These are phyloP conservation scores for Solanum lignicaule DNA, from an alignment of 257 asterid species.

Conservation along the genomic window DNA sequence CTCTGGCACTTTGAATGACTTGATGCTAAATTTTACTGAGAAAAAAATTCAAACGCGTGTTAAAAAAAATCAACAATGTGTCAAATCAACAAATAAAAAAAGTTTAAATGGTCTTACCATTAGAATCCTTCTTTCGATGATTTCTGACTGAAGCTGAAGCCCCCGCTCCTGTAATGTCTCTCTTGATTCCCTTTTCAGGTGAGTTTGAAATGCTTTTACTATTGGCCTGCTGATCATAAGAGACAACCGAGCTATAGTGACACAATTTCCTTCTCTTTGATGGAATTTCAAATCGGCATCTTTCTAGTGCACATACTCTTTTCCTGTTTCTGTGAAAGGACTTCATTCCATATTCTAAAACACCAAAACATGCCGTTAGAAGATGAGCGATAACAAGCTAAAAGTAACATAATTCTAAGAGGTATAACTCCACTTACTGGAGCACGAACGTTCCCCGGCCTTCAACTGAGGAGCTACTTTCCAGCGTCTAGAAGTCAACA, in stretches of 20 bases:
- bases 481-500: constrained; percentile 65
- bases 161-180: constrained; percentile 40
- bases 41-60: neutral
- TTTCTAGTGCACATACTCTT: constrained; percentile 37
- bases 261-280: constrained; percentile 64
- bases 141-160: constrained; percentile 24
- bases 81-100: neutral
- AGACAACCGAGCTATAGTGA: constrained; percentile 29
- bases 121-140: constrained; percentile 38
- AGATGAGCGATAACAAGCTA: neutral
- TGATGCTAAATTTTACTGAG: constrained; percentile 81
- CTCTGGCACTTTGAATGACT: constrained; percentile 94
- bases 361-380: neutral
- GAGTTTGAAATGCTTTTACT: constrained; percentile 51
- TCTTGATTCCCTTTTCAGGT: constrained; percentile 39
- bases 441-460: constrained; percentile 40
- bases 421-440: constrained; percentile 38
- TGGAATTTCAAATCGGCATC: constrained; percentile 37
- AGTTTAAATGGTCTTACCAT: constrained; percentile 27
- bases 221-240: constrained; percentile 51
- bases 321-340: constrained; percentile 54
- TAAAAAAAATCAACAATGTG: neutral
- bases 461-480: constrained; percentile 58
- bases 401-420: neutral
- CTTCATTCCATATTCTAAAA: constrained; percentile 61